These are phyloP conservation scores for Pichia deserticola DNA, from an alignment of 805 yeast genomes.

Conservation along the genomic window DNA sequence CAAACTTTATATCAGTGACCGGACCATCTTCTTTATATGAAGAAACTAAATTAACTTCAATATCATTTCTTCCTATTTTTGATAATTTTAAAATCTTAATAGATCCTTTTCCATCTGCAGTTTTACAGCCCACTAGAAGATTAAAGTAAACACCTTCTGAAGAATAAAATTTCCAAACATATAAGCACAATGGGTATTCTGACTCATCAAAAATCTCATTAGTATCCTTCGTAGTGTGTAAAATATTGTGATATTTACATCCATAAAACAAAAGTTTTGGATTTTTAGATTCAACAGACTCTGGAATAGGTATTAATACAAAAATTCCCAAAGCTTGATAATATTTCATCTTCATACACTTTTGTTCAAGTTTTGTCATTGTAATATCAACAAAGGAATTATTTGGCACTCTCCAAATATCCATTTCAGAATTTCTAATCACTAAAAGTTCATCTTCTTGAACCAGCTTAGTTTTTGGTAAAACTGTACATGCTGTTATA, in stretches of 20 bases:
- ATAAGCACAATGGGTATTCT: not conserved
- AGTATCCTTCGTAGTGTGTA: not conserved
- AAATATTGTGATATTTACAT: not conserved
- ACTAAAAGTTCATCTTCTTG: not conserved
- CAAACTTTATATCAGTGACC: too few relatives aligned
- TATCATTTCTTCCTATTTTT: too few relatives aligned
- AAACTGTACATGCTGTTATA: not conserved
- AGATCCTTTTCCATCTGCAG: slow-evolving; percentile 14
- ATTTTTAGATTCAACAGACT: not conserved
- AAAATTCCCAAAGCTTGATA: slow-evolving; percentile 18
- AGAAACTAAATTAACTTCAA: too few relatives aligned
- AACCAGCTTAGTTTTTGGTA: not conserved
- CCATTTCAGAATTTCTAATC: not conserved
- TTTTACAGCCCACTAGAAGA: slow-evolving; percentile 27
- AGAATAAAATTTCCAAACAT: not conserved
- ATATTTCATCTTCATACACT: slow-evolving; percentile 24
- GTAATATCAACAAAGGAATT: not conserved
- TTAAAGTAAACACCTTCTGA: not conserved
- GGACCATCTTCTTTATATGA: too few relatives aligned
- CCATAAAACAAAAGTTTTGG: not conserved
- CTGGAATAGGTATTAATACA: slow-evolving; percentile 12
- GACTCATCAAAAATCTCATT: not conserved
- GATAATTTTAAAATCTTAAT: slow-evolving; percentile 18
- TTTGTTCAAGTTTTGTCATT: not conserved
- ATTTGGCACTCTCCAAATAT: not conserved